A percentile compares a stretch with the other conserved stretches of the same genome.
phyloP scores from a whole-genome alignment of 2,329 filamentous ascomycete species.

The Trichoderma sp. region DNA sequence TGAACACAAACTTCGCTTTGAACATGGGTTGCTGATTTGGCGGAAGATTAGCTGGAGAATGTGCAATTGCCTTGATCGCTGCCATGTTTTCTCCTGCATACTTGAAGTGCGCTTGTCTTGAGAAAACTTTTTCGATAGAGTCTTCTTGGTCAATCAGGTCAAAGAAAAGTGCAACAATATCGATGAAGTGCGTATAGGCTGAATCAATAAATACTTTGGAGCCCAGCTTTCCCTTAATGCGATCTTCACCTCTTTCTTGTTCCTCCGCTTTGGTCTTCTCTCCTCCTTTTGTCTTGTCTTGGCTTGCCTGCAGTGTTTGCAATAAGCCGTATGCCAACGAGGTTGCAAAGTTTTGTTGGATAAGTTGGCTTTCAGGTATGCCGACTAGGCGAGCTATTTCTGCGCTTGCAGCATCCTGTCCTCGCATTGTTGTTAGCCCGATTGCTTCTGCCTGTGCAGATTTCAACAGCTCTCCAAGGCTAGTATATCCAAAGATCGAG shows the following conservation, averaged over 20 bases:
- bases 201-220: conserved; percentile 64
- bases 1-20: conserved; percentile 73
- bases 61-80: conserved; percentile 69
- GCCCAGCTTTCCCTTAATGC: conserved; percentile 71
- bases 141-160: conserved; percentile 78
- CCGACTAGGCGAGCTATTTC: conserved; percentile 64
- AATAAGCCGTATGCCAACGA: conserved; percentile 83
- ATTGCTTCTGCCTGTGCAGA: conserved; percentile 77
- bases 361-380: conserved; percentile 57
- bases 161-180: conserved; percentile 77
- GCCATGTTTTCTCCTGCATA: conserved; percentile 67
- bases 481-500: conserved; percentile 78
- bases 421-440: conserved; percentile 81
- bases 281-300: conserved; percentile 53
- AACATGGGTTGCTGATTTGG: conserved; percentile 87
- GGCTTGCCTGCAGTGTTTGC: conserved; percentile 47
- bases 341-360: conserved; percentile 74
- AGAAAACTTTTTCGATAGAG: conserved; percentile 68
- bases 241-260: conserved; percentile 62
- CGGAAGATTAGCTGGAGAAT: conserved; percentile 68
- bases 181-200: conserved; percentile 71
- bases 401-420: conserved; percentile 65
- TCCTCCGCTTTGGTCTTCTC: conserved; percentile 52
- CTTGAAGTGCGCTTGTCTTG: conserved; percentile 59
- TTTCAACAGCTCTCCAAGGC: conserved; percentile 67